Evolutionary conservation across 2,329 filamentous ascomycete species (phyloP).

Genomic region (Chaetomium strumarium): DNA sequence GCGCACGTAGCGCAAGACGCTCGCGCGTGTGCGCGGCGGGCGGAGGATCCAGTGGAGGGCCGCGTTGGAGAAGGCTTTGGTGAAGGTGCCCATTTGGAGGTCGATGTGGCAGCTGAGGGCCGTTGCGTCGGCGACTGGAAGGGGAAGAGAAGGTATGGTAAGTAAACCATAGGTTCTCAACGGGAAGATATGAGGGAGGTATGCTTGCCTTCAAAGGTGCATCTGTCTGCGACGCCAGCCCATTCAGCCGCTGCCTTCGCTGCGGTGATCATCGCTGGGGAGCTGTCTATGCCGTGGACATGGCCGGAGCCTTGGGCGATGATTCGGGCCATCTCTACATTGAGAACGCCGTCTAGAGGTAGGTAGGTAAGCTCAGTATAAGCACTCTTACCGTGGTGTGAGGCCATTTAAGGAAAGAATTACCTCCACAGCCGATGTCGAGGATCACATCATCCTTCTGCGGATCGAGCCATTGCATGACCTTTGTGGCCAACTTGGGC

Average conservation of each 20-base stretch:
- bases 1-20: slow-evolving; percentile 49
- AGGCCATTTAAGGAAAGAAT: slow-evolving; percentile 17
- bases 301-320: slow-evolving; percentile 41
- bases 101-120: slow-evolving; percentile 31
- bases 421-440: slow-evolving; percentile 60
- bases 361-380: not conserved
- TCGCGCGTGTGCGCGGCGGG: slow-evolving; percentile 34
- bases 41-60: slow-evolving; percentile 63
- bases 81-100: slow-evolving; percentile 37
- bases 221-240: slow-evolving; percentile 29
- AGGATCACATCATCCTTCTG: slow-evolving; percentile 53
- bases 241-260: slow-evolving; percentile 38
- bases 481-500: slow-evolving; percentile 53
- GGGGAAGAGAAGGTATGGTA: not conserved
- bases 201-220: slow-evolving; percentile 40
- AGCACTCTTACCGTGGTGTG: not conserved
- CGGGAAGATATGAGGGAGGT: not conserved
- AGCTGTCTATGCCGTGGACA: slow-evolving; percentile 55
- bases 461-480: slow-evolving; percentile 53
- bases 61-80: slow-evolving; percentile 60
- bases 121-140: slow-evolving; percentile 42
- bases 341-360: slow-evolving; percentile 56
- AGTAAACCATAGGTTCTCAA: not conserved
- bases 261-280: slow-evolving; percentile 51
- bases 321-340: slow-evolving; percentile 45